Evolutionary conservation across 1,139 yeast genomes (phyloP).

Genomic region (Spathaspora sp.): DNA sequence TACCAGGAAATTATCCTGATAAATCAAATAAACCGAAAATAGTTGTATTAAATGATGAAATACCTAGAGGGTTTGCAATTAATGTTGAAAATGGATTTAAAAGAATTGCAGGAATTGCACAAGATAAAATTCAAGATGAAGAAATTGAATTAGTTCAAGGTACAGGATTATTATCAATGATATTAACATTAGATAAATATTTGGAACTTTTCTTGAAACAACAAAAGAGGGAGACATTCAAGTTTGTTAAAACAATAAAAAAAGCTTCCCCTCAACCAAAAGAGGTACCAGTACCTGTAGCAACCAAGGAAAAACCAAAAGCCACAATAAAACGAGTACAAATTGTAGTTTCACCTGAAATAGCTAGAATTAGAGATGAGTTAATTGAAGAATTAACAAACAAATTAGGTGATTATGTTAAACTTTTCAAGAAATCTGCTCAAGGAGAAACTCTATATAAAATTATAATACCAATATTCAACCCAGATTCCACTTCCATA

Average conservation of each 20-base stretch:
- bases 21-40: conserved; percentile 39
- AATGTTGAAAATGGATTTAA: conserved; percentile 67
- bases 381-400: conserved; percentile 23
- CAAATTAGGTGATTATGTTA: conserved; percentile 23
- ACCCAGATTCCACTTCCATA: conserved; percentile 6
- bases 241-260: conserved; percentile 24
- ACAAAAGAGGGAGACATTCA: conserved; percentile 52
- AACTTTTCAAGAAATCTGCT: conserved; percentile 26
- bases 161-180: conserved; percentile 51
- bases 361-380: conserved; percentile 16
- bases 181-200: conserved; percentile 55
- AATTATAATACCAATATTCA: conserved; percentile 22
- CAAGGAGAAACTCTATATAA: conserved; percentile 19
- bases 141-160: conserved; percentile 43
- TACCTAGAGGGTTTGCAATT: conserved; percentile 69
- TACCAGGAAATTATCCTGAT: conserved; percentile 59
- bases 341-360: conserved; percentile 6
- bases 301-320: conserved; percentile 2
- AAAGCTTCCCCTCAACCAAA: conserved; percentile 4
- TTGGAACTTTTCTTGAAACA: conserved; percentile 57
- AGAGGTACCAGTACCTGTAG: neutral
- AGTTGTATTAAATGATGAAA: conserved; percentile 60
- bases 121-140: conserved; percentile 18
- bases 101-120: conserved; percentile 43
- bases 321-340: conserved; percentile 1